Conservation (phyloP, 2,329 filamentous ascomycete genomes). For the Aspergillus ochraceus region DNA sequence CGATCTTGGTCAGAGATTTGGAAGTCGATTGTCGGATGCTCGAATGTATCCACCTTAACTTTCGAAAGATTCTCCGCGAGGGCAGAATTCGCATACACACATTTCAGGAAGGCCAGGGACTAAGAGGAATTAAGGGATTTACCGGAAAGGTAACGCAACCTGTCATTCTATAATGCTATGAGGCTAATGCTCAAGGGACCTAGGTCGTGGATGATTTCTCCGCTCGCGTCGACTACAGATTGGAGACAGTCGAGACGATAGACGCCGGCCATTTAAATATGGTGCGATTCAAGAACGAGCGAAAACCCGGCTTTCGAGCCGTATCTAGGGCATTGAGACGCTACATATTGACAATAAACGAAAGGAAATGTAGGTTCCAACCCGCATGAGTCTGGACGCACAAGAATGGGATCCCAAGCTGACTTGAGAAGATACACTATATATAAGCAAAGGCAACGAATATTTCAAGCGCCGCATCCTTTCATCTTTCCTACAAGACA, state of each 20-base stretch:
- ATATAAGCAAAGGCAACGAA: neutral
- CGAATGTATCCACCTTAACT: neutral
- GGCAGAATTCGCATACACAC: neutral
- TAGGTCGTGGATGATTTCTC: neutral
- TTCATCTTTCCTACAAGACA: neutral
- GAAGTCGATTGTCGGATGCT: neutral
- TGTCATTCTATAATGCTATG: neutral
- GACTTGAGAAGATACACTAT: neutral
- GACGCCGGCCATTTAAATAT: neutral
- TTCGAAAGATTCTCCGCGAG: neutral
- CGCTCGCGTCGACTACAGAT: neutral
- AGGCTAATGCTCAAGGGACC: neutral
- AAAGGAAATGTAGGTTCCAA: neutral
- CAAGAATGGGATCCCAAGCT: neutral
- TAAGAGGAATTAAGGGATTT: neutral
- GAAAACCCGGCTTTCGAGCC: neutral
- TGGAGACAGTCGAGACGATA: neutral
- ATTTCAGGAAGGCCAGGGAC: neutral
- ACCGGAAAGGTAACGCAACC: neutral
- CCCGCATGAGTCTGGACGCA: neutral
- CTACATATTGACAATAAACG: neutral
- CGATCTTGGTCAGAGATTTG: neutral
- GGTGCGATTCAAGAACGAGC: neutral
- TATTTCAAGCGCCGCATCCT: neutral
- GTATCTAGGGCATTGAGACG: neutral